phyloP scores from a whole-genome alignment of 352 stramenopile species.

The Saprolegnia parasitica region DNA sequence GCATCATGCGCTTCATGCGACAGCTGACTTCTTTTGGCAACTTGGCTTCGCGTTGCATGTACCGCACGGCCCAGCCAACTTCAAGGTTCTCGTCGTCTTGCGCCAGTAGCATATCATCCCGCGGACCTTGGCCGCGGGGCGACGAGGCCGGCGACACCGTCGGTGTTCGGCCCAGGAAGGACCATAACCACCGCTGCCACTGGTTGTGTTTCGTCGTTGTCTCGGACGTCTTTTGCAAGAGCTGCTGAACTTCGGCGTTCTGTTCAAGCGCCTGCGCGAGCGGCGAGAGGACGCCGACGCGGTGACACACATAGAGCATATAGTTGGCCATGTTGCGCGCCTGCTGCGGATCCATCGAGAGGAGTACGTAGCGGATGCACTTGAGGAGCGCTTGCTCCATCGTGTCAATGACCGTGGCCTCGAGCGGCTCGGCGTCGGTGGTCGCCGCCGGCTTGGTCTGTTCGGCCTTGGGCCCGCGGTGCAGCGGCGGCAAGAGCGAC shows the following conservation, averaged over 20 bases:
- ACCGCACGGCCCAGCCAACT: constrained; percentile 70
- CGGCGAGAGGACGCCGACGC: constrained; percentile 18
- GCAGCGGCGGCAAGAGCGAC: neutral
- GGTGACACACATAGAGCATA: constrained; percentile 18
- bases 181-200: constrained; percentile 22
- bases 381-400: constrained; percentile 25
- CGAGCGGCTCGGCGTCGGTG: constrained; percentile 3
- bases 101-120: constrained; percentile 3
- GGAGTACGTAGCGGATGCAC: constrained; percentile 22
- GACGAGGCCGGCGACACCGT: constrained; percentile 11
- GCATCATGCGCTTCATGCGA: constrained; percentile 76
- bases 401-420: constrained; percentile 14
- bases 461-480: constrained; percentile 2
- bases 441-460: neutral
- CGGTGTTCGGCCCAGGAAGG: constrained; percentile 21
- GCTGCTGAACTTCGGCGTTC: constrained; percentile 25
- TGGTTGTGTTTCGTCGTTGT: neutral
- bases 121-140: constrained; percentile 1
- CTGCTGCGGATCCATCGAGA: constrained; percentile 24
- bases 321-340: constrained; percentile 23
- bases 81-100: constrained; percentile 35
- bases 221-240: constrained; percentile 3
- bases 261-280: constrained; percentile 23
- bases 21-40: constrained; percentile 59
- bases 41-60: constrained; percentile 65